phyloP scores from a whole-genome alignment of 2,329 filamentous ascomycete genomes.

The Apiospora saccharicola region DNA sequence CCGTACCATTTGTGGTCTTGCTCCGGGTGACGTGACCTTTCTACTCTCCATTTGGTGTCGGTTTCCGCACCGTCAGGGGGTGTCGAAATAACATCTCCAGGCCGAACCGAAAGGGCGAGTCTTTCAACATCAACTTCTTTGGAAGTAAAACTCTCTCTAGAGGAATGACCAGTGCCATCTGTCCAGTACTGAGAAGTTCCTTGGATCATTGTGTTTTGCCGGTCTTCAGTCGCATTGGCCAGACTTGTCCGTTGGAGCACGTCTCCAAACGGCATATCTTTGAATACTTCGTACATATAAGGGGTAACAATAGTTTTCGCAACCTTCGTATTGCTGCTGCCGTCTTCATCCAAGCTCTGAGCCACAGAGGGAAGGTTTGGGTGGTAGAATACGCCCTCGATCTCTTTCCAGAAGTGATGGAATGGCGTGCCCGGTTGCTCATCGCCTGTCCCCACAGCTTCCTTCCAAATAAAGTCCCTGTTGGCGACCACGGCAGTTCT shows the following conservation, averaged over 20 bases:
- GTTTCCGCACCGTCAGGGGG: conserved; percentile 53
- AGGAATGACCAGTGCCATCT: neutral
- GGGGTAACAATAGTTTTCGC: conserved; percentile 72
- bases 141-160: conserved; percentile 5
- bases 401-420: conserved; percentile 46
- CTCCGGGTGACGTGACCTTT: conserved; percentile 49
- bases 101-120: conserved; percentile 45
- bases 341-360: conserved; percentile 28
- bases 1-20: conserved; percentile 71
- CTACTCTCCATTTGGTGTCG: conserved; percentile 63
- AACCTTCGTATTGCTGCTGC: conserved; percentile 1
- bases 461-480: conserved; percentile 69
- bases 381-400: conserved; percentile 46
- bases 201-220: neutral
- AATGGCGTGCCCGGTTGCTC: neutral
- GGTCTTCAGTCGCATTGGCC: neutral
- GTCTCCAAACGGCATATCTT: conserved; percentile 65
- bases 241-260: conserved; percentile 50
- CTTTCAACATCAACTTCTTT: conserved; percentile 31
- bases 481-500: conserved; percentile 66
- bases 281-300: conserved; percentile 71
- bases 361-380: conserved; percentile 30
- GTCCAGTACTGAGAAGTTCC: conserved; percentile 6
- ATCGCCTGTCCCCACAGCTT: conserved; percentile 50
- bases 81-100: conserved; percentile 59